A percentile compares a stretch with the other conserved stretches of the same genome.
Conservation (phyloP, 495 filamentous ascomycete genomes). For the Rhizodiscina lignyota region DNA sequence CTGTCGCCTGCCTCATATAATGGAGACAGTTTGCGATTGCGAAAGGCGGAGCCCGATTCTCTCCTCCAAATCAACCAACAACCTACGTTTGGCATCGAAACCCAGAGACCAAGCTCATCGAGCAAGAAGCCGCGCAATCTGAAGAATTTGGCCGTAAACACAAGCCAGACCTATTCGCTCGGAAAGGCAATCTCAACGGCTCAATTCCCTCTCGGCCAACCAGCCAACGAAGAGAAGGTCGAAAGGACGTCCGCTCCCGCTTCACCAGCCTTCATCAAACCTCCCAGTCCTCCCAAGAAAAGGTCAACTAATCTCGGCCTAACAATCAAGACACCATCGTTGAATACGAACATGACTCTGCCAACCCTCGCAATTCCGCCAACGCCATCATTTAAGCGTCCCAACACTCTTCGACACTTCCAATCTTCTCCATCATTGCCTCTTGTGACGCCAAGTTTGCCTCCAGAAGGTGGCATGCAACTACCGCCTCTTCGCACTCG, state of each 20-base stretch:
- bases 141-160: slow-evolving; percentile 84
- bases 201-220: slow-evolving; percentile 15
- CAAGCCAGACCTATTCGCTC: slow-evolving; percentile 34
- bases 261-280: slow-evolving; percentile 70
- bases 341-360: slow-evolving; percentile 12
- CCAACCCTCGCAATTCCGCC: slow-evolving; percentile 20
- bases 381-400: slow-evolving; percentile 19
- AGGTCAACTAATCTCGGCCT: slow-evolving; percentile 67
- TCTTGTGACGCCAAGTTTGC: slow-evolving; percentile 39
- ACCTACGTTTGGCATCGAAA: slow-evolving; percentile 17
- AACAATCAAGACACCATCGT: slow-evolving; percentile 46
- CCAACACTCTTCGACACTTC: slow-evolving; percentile 37
- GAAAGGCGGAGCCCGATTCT: slow-evolving; percentile 6
- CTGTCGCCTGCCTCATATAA: slow-evolving; percentile 28
- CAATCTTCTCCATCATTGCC: slow-evolving; percentile 52
- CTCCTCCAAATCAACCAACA: slow-evolving; percentile 1
- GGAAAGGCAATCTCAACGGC: slow-evolving; percentile 34
- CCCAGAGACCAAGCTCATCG: slow-evolving; percentile 38
- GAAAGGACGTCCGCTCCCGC: slow-evolving; percentile 62
- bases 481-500: slow-evolving; percentile 32
- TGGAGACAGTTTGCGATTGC: slow-evolving; percentile 8
- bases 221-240: slow-evolving; percentile 28
- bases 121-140: slow-evolving; percentile 68
- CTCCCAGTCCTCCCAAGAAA: slow-evolving; percentile 46
- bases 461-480: slow-evolving; percentile 46